phyloP scores from a whole-genome alignment of 2,329 filamentous ascomycete species.

The Pseudogymnoascus sp. region DNA sequence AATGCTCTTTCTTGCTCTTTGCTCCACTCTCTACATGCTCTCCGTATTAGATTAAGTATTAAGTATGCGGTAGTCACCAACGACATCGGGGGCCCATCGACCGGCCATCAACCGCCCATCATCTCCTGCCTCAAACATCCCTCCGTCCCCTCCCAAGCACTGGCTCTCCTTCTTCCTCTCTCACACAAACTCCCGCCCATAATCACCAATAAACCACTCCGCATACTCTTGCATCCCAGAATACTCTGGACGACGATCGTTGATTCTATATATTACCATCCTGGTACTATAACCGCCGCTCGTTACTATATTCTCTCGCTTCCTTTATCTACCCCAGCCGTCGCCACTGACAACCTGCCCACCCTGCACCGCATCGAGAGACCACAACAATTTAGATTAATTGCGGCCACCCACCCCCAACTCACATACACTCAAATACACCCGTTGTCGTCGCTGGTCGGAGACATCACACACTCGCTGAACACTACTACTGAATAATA shows the following conservation, averaged over 20 bases:
- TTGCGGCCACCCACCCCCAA: not conserved
- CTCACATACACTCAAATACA: not conserved
- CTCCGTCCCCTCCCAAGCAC: not conserved
- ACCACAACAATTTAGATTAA: not conserved
- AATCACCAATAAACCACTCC: not conserved
- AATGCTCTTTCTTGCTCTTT: not conserved
- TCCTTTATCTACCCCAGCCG: conserved; percentile 1
- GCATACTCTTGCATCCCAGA: not conserved
- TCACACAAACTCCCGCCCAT: not conserved
- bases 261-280: not conserved
- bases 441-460: not conserved
- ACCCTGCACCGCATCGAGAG: not conserved
- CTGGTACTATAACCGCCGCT: not conserved
- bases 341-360: not conserved
- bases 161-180: not conserved
- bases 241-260: not conserved
- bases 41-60: too few relatives aligned
- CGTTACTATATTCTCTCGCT: not conserved
- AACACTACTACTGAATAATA: not conserved
- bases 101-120: not conserved
- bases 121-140: not conserved
- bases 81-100: not conserved
- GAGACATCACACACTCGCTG: not conserved
- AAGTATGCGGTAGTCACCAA: not conserved
- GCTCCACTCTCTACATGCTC: not conserved